Evolutionary conservation across 1,139 yeast genomes (phyloP).

Genomic region (Pichia cactophila): DNA sequence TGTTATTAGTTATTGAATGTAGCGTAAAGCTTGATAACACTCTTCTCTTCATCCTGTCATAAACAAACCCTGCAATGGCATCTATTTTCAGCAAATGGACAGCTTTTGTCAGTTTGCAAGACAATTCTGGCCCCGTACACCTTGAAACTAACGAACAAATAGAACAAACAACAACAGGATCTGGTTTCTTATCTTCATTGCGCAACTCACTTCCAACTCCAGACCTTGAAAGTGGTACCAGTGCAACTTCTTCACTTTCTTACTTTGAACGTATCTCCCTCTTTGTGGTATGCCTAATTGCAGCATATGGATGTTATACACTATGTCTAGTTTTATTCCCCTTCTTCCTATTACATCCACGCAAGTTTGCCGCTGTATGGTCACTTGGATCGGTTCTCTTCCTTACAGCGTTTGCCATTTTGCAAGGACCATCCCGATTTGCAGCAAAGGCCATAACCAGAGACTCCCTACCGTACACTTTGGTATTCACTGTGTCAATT

Average conservation of each 20-base stretch:
- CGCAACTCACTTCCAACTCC: background rate
- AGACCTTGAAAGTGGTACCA: background rate
- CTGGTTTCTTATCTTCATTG: background rate
- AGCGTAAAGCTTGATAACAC: no score
- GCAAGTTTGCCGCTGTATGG: conserved; percentile 56
- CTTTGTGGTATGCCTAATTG: conserved; percentile 48
- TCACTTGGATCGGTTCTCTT: conserved; percentile 54
- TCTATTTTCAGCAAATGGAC: background rate
- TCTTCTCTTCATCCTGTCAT: no score
- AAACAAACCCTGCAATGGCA: background rate
- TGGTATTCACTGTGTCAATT: conserved; percentile 43
- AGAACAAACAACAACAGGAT: background rate
- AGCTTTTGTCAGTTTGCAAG: background rate
- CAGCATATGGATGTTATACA: conserved; percentile 45
- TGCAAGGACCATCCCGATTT: conserved; percentile 47
- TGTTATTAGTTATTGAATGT: no score
- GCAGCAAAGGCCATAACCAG: conserved; percentile 41
- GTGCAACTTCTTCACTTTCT: conserved; percentile 35
- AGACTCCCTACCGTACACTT: conserved; percentile 45
- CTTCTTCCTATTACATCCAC: conserved; percentile 45
- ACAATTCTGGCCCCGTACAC: background rate
- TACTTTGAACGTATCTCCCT: conserved; percentile 54
- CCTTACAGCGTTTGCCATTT: conserved; percentile 48
- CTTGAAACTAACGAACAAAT: background rate
- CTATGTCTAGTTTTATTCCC: conserved; percentile 54